Evolutionary conservation across 192 early-diverging fungal species (phyloP).

Genomic region (Mortierella alpina): DNA sequence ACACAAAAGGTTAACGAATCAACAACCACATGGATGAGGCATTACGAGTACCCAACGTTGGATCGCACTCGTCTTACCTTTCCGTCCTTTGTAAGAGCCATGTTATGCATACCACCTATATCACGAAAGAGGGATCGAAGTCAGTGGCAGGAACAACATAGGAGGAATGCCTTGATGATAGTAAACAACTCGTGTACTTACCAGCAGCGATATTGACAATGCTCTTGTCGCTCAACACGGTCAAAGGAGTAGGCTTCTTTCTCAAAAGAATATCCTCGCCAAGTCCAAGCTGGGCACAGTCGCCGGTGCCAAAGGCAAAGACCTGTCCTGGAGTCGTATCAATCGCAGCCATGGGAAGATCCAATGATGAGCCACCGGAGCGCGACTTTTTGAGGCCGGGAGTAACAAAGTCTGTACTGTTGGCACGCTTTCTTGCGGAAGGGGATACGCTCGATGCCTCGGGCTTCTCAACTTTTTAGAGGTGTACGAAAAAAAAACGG

Average conservation of each 20-base stretch:
- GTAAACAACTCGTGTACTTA: too few species aligned
- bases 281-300: slow-evolving; percentile 92
- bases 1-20: too few species aligned
- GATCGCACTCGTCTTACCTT: slow-evolving; percentile 59
- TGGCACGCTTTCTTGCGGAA: too few species aligned
- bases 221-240: slow-evolving; percentile 71
- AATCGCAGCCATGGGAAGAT: neutral
- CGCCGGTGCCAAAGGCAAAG: slow-evolving; percentile 89
- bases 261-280: slow-evolving; percentile 84
- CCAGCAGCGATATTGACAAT: slow-evolving; percentile 82
- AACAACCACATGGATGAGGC: too few species aligned
- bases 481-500: too few species aligned
- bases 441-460: too few species aligned
- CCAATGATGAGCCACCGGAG: slow-evolving; percentile 1
- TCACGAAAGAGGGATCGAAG: too few species aligned
- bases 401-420: neutral
- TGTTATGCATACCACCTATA: slow-evolving; percentile 83
- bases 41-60: too few species aligned
- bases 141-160: too few species aligned
- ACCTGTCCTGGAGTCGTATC: slow-evolving; percentile 65
- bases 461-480: too few species aligned
- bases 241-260: slow-evolving; percentile 77
- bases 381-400: slow-evolving; percentile 28
- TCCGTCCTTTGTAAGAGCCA: slow-evolving; percentile 79
- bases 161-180: too few species aligned